Base-by-base conservation (phyloP, 331 rosid genomes). In the Cydonia oblonga region DNA sequence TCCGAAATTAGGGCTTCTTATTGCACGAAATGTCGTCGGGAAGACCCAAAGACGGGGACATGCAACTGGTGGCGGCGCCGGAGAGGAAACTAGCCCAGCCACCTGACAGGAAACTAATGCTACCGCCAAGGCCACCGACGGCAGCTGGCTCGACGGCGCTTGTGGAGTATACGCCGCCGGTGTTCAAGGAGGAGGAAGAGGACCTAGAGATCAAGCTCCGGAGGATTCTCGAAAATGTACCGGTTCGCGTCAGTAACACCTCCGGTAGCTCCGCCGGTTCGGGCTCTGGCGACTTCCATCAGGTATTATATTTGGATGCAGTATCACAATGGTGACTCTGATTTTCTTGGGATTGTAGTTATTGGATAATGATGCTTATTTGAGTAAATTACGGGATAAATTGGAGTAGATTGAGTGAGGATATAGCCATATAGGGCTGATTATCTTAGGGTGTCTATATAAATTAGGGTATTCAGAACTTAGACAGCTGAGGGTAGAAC, bases 241-340 rank as follows among this genome's bases (percentile, higher is more conserved):
- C 96, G 5, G 98, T 93, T 29, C 98, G 98, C 53, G 96, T 93
- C 67, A 93, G 88, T 84, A 91, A 93, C 78, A 93, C 96, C 12
- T 93, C 97, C 57, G 97, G 96, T 19, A 91, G 98, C 60, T 91
- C 96, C 18, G 98, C 96, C 14, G 96, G 96, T 73, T 93, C 97
- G 97, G 97, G 97, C 76, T 93, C 98, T 53, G 97, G 98, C n/a
- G 91, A 93, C 79, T 93, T 93, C 76, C 98, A 93, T 77, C 96
- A 91, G 97, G 97, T 93, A 80, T 30, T 10, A 4, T 19, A 33
- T 2, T 1, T n/a, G 19, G 33, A 54, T 35, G n/a, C 24, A 62
- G 7, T 38, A 9, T 38, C 7, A 22, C 13, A 9, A 9, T 56
- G 14, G 20, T 19, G 24, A 25, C 56, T 7, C 12, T 19, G 76